Base-by-base conservation (phyloP, 208 protist genomes). In the Wallacemonas sp. region DNA sequence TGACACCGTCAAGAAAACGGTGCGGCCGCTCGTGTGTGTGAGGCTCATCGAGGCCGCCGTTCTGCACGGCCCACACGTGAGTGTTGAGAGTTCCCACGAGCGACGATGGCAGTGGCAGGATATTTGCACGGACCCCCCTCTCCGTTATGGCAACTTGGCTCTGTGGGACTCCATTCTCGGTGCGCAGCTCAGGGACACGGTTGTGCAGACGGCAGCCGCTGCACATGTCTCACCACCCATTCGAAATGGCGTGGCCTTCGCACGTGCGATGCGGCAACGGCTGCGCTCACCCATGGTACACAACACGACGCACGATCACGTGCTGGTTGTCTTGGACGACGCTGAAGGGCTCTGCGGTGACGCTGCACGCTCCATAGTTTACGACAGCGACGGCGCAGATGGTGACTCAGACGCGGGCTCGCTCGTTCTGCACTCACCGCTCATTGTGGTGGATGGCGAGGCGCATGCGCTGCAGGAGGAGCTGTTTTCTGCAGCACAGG, bases 111-210 rank as follows among this genome's bases (percentile, higher is more conserved):
- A 24, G 42, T 65, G 28, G 60, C 22, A 54, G 15, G 45, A 65
- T n/a, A 44, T 65, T 12, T 65, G 38, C 44, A 27, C 41, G 12
- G 17, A 8, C 17, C 30, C 36, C 36, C 38, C 22, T 11, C 12
- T 38, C 26, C 24, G 21, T 22, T 14, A 33, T 6, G 26, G 6
- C 6, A 2, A 62, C 3, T 14, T 28, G 33, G 26, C 14, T 2
- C 38, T 47, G 36, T 58, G 51, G 60, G 68, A 73, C n/a, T 15
- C 22, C 22, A 19, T 60, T 9, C 38, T 73, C 0, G 56, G 62
- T n/a, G 47, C 26, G 2, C 19, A 34, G 11, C 28, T 67, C 19
- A 19, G 5, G 28, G 68, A 66, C 19, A 24, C 46, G 14, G 61
- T 67, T 8, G n/a, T 26, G 9, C 12, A 47, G 12, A 27, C 19